These are phyloP conservation scores for Forsythia viridissima DNA, from an alignment of 257 asterid species.

Conservation along the genomic window DNA sequence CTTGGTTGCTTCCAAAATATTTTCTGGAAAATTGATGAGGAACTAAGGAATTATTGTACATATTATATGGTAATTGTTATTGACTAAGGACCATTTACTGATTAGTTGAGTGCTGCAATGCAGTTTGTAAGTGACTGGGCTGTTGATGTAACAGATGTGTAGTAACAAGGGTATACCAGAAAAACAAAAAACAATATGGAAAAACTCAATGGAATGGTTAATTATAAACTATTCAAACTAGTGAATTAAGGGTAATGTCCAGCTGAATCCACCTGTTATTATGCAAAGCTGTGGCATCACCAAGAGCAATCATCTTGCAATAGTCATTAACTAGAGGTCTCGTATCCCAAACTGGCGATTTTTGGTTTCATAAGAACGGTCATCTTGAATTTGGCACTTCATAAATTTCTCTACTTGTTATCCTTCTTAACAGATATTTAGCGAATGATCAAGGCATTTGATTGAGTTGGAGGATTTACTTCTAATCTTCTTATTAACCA, in stretches of 20 bases:
- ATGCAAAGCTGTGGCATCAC: no score
- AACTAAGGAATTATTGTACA: no score
- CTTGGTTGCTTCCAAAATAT: no score
- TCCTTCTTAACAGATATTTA: background rate
- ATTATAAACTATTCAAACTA: background rate
- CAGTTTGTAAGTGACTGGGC: no score
- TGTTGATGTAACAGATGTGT: no score
- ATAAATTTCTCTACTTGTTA: background rate
- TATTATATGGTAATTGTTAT: no score
- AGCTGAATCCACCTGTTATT: background rate
- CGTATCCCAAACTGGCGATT: background rate
- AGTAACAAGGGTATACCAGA: background rate
- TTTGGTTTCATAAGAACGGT: no score
- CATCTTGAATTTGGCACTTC: background rate
- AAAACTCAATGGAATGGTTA: background rate
- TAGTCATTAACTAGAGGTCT: background rate
- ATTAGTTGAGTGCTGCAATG: no score
- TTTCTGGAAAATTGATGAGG: no score
- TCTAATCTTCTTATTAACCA: background rate
- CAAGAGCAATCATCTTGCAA: background rate
- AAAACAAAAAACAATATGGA: background rate
- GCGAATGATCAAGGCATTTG: background rate
- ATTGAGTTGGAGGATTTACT: background rate
- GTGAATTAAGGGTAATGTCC: background rate
- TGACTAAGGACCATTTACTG: no score